Evolutionary conservation across 805 yeast species (phyloP).

Genomic region (Wickerhamiella cacticola): DNA sequence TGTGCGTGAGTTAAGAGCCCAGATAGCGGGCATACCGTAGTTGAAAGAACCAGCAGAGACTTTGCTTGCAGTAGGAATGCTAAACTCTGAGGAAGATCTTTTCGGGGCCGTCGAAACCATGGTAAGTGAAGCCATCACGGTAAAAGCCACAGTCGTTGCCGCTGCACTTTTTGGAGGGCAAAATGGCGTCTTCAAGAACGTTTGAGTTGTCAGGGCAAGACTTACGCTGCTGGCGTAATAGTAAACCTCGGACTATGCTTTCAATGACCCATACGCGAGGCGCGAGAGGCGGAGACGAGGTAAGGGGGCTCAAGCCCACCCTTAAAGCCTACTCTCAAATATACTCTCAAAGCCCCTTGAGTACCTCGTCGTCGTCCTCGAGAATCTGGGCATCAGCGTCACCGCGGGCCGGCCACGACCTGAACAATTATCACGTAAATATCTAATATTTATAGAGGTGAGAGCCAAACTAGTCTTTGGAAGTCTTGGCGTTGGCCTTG

Average conservation of each 20-base stretch:
- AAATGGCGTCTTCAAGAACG: conserved; percentile 53
- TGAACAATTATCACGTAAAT: too few relatives aligned
- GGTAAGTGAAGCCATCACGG: conserved; percentile 83
- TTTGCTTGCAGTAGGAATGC: conserved; percentile 66
- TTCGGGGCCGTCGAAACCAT: conserved; percentile 75
- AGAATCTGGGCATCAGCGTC: too few relatives aligned
- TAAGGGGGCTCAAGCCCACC: too few relatives aligned
- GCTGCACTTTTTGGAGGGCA: conserved; percentile 45
- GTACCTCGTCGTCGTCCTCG: too few relatives aligned
- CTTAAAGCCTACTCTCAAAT: too few relatives aligned
- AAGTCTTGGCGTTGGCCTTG: neutral
- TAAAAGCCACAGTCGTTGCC: conserved; percentile 65
- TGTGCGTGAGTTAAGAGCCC: conserved; percentile 91
- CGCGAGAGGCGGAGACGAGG: too few relatives aligned
- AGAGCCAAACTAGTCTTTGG: neutral
- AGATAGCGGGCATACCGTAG: conserved; percentile 95
- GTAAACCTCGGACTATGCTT: too few relatives aligned
- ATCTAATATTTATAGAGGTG: too few relatives aligned
- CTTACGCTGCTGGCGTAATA: conserved; percentile 56
- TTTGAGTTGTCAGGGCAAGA: conserved; percentile 58
- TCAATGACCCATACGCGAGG: too few relatives aligned
- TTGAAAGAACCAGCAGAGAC: conserved; percentile 40
- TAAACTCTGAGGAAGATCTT: conserved; percentile 89
- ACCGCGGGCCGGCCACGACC: too few relatives aligned
- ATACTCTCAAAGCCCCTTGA: too few relatives aligned